Conservation (phyloP, 2,329 filamentous ascomycete genomes). For the Fusarium luffae region DNA sequence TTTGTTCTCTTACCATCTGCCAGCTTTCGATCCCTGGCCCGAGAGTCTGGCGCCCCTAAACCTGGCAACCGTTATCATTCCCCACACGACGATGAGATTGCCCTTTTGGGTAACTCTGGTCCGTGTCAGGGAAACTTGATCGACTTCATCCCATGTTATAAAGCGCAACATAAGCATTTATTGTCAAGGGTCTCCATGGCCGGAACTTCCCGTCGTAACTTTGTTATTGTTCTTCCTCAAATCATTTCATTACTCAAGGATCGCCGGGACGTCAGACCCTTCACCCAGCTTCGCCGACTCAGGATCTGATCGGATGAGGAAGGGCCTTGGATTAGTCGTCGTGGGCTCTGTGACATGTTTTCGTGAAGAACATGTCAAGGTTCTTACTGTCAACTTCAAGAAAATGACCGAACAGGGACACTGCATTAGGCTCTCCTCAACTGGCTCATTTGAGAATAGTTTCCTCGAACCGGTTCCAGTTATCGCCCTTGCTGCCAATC, state of each 20-base stretch:
- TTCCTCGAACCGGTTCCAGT: slow-evolving; percentile 25
- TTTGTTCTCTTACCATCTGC: slow-evolving; percentile 13
- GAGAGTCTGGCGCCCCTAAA: slow-evolving; percentile 35
- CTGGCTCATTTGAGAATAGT: slow-evolving; percentile 31
- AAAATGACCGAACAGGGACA: slow-evolving; percentile 16
- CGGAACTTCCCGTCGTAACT: slow-evolving; percentile 37
- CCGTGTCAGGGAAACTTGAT: slow-evolving; percentile 43
- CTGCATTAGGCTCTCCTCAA: slow-evolving; percentile 26
- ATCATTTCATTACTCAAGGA: slow-evolving; percentile 39
- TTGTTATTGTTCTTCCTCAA: slow-evolving; percentile 12
- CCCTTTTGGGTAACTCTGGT: slow-evolving; percentile 41
- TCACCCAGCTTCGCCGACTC: slow-evolving; percentile 36
- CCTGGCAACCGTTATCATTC: slow-evolving; percentile 31
- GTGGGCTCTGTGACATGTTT: slow-evolving; percentile 23
- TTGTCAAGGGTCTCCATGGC: slow-evolving; percentile 26
- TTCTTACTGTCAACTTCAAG: slow-evolving; percentile 17
- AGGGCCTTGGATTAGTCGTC: slow-evolving; percentile 12
- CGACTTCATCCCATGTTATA: slow-evolving; percentile 41
- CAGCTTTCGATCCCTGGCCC: slow-evolving; percentile 33
- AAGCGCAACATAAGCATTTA: slow-evolving; percentile 32
- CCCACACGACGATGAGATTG: slow-evolving; percentile 46
- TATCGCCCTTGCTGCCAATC: slow-evolving; percentile 17
- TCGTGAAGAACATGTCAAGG: slow-evolving; percentile 19
- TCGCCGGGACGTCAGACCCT: slow-evolving; percentile 42
- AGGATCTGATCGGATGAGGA: slow-evolving; percentile 26